phyloP scores from a whole-genome alignment of 176 grass and related monocot genomes.

The sorghum (Sorghum bicolor) region DNA sequence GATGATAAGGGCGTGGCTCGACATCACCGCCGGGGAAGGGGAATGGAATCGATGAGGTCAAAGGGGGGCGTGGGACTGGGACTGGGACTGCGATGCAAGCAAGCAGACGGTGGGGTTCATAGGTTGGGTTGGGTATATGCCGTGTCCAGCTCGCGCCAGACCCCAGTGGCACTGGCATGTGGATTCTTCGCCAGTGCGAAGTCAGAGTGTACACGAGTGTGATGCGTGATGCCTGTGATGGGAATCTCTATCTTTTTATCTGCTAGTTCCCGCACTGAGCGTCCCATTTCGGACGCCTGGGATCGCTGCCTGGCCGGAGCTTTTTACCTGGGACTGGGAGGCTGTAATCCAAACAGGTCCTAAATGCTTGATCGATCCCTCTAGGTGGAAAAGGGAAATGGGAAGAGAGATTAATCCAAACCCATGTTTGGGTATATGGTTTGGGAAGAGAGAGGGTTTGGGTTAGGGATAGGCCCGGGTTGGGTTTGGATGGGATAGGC shows the following conservation, averaged over 20 bases:
- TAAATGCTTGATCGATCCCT: not conserved
- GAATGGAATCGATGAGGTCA: constrained; percentile 49
- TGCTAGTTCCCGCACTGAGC: constrained; percentile 43
- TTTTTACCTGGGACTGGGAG: too few species aligned
- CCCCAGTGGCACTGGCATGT: not conserved
- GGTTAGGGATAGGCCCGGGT: too few species aligned
- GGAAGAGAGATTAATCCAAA: too few species aligned
- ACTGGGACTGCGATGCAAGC: not conserved
- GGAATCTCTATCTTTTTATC: constrained; percentile 36
- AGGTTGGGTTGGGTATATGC: constrained; percentile 26
- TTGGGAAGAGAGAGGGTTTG: too few species aligned
- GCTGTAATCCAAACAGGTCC: too few species aligned
- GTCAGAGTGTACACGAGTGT: constrained; percentile 32
- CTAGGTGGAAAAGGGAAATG: too few species aligned
- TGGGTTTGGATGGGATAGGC: too few species aligned
- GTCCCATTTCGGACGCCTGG: too few species aligned
- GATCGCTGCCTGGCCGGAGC: too few species aligned
- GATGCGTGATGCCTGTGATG: not conserved
- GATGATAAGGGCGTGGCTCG: constrained; percentile 25
- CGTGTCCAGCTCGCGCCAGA: not conserved
- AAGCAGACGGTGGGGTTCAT: not conserved
- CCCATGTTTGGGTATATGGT: too few species aligned
- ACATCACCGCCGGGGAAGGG: constrained; percentile 11
- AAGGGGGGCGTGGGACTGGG: not conserved
- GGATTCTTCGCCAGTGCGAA: constrained; percentile 24